Conservation (phyloP, 257 asterid genomes). For the Lantana camara region DNA sequence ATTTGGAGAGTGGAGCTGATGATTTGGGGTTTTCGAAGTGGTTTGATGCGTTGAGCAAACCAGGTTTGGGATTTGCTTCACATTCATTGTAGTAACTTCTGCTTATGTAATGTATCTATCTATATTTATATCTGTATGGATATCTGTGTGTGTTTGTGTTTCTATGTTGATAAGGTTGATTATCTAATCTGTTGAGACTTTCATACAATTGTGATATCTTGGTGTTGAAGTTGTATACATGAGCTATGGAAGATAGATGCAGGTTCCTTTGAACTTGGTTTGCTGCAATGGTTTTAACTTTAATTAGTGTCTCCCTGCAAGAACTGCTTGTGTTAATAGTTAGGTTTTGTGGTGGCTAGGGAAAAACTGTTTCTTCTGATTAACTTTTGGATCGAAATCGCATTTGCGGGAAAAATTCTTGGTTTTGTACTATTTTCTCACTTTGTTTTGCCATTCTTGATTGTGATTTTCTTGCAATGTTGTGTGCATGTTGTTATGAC, state of each 20-base stretch:
- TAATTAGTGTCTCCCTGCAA: background rate
- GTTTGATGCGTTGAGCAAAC: constrained; percentile 74
- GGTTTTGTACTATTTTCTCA: no score
- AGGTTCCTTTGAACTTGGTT: background rate
- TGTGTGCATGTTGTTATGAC: no score
- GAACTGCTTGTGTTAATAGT: background rate
- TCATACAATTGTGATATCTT: no score
- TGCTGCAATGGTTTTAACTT: constrained; percentile 8
- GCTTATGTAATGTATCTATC: no score
- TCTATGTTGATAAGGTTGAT: no score
- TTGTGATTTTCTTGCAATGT: background rate
- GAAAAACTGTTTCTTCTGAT: background rate
- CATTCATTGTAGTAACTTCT: no score
- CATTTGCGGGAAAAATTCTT: background rate
- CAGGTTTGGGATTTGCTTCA: constrained; percentile 60
- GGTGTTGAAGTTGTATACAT: no score
- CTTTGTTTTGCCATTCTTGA: no score
- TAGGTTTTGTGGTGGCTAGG: background rate
- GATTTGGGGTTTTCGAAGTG: constrained; percentile 84
- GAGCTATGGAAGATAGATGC: constrained; percentile 5
- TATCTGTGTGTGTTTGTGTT: no score
- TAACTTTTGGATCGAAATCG: background rate
- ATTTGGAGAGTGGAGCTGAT: constrained; percentile 60
- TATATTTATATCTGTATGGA: no score
- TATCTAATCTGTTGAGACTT: no score